These are phyloP conservation scores for Penicillium expansum DNA, from an alignment of 2,329 filamentous ascomycete genomes.

Conservation along the genomic window DNA sequence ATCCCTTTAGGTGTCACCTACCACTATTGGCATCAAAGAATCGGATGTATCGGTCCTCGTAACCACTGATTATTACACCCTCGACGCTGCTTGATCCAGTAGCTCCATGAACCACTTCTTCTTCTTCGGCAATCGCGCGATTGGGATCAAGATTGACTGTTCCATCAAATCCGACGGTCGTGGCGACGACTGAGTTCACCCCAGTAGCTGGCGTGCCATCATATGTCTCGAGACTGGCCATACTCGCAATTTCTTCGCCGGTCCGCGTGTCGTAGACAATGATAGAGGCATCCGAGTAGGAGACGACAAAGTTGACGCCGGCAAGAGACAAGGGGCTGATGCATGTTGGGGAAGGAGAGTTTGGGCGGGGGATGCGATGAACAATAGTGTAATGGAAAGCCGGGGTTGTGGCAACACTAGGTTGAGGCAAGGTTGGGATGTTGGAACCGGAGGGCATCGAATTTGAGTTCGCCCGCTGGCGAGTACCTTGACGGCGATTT, in stretches of 20 bases:
- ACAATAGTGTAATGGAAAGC: conserved; percentile 86
- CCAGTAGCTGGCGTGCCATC: conserved; percentile 78
- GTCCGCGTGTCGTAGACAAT: conserved; percentile 89
- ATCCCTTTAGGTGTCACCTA: conserved; percentile 52
- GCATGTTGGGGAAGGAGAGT: conserved; percentile 76
- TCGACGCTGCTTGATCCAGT: conserved; percentile 82
- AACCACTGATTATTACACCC: conserved; percentile 91
- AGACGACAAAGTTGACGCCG: conserved; percentile 88
- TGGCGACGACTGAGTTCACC: conserved; percentile 88
- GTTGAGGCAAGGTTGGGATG: conserved; percentile 86
- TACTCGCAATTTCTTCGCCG: conserved; percentile 84
- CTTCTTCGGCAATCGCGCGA: conserved; percentile 64
- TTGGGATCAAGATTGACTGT: conserved; percentile 59
- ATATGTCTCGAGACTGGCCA: conserved; percentile 93
- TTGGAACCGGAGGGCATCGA: conserved; percentile 93
- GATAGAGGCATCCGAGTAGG: conserved; percentile 85
- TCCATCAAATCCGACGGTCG: conserved; percentile 74
- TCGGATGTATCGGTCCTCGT: conserved; percentile 92
- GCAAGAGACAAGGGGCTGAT: conserved; percentile 82
- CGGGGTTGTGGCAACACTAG: conserved; percentile 77
- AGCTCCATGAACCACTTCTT: conserved; percentile 75
- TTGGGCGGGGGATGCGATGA: conserved; percentile 74
- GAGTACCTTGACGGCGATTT: conserved; percentile 68
- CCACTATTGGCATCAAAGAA: conserved; percentile 99
- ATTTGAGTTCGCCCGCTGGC: conserved; percentile 85